Percentiles rank a stretch among this genome's conserved stretches.
Evolutionary conservation across 257 asterid genomes (phyloP).

Genomic region (Marsdenia floribunda): DNA sequence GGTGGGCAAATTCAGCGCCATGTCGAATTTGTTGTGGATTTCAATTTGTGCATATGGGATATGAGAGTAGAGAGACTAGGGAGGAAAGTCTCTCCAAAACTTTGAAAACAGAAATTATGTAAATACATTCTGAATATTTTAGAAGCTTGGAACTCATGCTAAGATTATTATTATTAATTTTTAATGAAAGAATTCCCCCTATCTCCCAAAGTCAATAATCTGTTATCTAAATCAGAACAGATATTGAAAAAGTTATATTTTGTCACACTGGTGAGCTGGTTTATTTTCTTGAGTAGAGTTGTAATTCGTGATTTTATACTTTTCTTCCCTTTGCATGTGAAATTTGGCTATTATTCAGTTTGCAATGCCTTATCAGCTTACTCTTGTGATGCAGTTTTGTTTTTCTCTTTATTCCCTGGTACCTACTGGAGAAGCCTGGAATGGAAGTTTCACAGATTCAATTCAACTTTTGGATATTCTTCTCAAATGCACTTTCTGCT

Average conservation of each 20-base stretch:
- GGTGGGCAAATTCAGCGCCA: not conserved
- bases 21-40: not conserved
- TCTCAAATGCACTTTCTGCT: conserved; percentile 95
- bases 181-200: not conserved
- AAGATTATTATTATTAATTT: not conserved
- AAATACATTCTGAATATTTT: not conserved
- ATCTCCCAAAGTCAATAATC: not conserved
- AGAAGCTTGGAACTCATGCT: not conserved
- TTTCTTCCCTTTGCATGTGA: not conserved
- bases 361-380: not conserved
- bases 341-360: not conserved
- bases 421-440: conserved; percentile 88
- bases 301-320: not conserved
- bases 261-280: not conserved
- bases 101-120: not conserved
- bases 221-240: not conserved
- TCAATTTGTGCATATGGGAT: not conserved
- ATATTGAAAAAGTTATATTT: not conserved
- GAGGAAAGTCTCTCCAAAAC: not conserved
- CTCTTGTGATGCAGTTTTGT: conserved; percentile 55
- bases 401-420: conserved; percentile 95
- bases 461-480: conserved; percentile 89
- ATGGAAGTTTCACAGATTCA: conserved; percentile 86
- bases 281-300: not conserved
- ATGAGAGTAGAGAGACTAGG: not conserved